Conservation (phyloP, 2,329 filamentous ascomycete genomes). For the Sclerotinia borealis region DNA sequence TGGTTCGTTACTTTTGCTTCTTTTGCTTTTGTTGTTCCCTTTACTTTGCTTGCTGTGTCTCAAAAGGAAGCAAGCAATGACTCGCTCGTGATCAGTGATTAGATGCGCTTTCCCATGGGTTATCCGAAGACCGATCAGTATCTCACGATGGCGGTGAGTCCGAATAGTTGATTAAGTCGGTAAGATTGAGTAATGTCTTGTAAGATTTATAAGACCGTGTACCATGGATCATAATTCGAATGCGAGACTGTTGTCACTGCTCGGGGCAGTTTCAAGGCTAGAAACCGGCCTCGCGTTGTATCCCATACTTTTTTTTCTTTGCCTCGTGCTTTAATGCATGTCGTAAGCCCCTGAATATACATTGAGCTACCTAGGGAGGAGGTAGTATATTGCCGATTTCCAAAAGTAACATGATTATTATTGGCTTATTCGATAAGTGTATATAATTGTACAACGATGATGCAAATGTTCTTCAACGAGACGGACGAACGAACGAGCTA, state of each 20-base stretch:
- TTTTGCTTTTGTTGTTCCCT: not conserved
- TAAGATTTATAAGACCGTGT: not conserved
- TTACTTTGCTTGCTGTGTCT: not conserved
- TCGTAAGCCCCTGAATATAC: constrained; percentile 6
- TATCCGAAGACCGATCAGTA: not conserved
- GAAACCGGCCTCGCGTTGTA: constrained; percentile 6
- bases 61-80: not conserved
- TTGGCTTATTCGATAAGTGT: not conserved
- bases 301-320: not conserved
- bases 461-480: not conserved
- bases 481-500: no score
- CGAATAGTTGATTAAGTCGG: not conserved
- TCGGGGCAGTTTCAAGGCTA: constrained; percentile 8
- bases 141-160: constrained; percentile 9
- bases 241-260: not conserved
- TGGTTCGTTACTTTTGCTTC: not conserved
- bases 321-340: constrained; percentile 12
- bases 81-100: constrained; percentile 6
- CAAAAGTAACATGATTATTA: not conserved
- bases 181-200: not conserved
- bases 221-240: not conserved
- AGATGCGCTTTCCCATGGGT: not conserved
- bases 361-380: no score
- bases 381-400: not conserved
- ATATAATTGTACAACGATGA: not conserved